Conservation (phyloP, 2,329 filamentous ascomycete species). For the Madurella mycetomatis region DNA sequence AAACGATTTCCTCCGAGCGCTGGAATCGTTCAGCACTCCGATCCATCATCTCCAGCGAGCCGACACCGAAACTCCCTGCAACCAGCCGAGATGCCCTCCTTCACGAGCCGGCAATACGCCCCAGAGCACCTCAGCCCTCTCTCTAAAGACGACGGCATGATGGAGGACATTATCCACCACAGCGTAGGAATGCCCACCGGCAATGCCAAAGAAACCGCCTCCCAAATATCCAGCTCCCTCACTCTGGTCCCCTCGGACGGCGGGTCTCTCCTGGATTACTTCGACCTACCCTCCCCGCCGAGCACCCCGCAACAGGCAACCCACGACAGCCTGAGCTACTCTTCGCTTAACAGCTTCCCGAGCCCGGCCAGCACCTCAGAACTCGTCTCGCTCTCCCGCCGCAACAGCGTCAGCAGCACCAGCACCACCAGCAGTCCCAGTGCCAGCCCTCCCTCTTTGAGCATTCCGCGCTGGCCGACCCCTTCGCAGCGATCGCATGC, state of each 20-base stretch:
- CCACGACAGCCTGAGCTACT: constrained; percentile 8
- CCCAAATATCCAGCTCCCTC: not conserved
- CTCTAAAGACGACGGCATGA: constrained; percentile 6
- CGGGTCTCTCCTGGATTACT: constrained; percentile 17
- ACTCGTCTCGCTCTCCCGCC: not conserved
- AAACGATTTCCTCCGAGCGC: not conserved
- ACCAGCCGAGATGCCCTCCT: constrained; percentile 14
- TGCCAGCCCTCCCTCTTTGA: not conserved
- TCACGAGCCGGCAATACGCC: constrained; percentile 5
- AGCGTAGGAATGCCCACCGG: not conserved
- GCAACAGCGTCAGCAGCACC: not conserved
- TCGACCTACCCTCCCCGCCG: constrained; percentile 21
- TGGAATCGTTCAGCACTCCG: not conserved
- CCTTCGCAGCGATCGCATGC: constrained; percentile 8
- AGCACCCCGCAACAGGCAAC: constrained; percentile 15
- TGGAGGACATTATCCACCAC: constrained; percentile 12
- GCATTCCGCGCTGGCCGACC: constrained; percentile 10
- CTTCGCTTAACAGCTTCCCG: constrained; percentile 12
- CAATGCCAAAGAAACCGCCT: not conserved
- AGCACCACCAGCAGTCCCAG: not conserved
- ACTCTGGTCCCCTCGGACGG: constrained; percentile 12
- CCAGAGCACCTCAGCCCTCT: constrained; percentile 7
- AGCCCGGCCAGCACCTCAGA: constrained; percentile 2
- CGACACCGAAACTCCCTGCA: not conserved
- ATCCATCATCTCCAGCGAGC: not conserved